Percentiles rank a stretch among this genome's conserved stretches.
Conservation (phyloP, 257 asterid species). For the Mitragyna speciosa region DNA sequence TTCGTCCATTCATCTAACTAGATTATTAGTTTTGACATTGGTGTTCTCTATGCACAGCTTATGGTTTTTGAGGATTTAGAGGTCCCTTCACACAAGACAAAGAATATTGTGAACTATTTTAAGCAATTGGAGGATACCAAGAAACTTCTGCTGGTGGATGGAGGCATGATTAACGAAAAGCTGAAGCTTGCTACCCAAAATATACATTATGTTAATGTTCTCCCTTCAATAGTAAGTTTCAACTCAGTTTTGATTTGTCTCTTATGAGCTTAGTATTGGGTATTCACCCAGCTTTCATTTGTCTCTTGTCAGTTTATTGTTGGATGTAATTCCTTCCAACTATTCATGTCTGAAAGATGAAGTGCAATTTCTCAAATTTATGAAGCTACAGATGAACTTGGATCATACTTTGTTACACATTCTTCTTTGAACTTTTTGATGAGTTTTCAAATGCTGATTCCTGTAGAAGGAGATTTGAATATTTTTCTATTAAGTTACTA, state of each 20-base stretch:
- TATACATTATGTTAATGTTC: conserved; percentile 76
- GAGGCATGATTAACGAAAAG: conserved; percentile 68
- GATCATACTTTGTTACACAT: background rate
- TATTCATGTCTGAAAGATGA: background rate
- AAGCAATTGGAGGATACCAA: conserved; percentile 68
- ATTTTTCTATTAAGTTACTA: background rate
- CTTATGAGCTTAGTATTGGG: too few relatives aligned
- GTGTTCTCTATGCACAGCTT: conserved; percentile 51
- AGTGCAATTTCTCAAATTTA: background rate
- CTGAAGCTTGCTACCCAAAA: conserved; percentile 87
- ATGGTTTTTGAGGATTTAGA: conserved; percentile 80
- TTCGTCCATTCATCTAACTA: background rate
- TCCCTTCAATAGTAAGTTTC: conserved; percentile 83
- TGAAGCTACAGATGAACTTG: background rate
- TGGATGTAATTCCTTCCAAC: background rate
- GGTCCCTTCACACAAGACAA: conserved; percentile 84
- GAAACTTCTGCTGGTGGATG: conserved; percentile 84
- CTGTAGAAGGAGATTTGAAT: background rate
- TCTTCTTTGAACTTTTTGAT: background rate
- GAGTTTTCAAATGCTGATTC: background rate
- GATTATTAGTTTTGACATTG: conserved; percentile 4
- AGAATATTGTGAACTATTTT: conserved; percentile 66
- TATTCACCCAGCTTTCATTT: too few relatives aligned
- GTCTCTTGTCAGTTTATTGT: too few relatives aligned
- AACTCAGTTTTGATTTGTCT: conserved; percentile 8